These are phyloP conservation scores for Rehmannia glutinosa DNA, from an alignment of 257 asterid species.

Conservation along the genomic window DNA sequence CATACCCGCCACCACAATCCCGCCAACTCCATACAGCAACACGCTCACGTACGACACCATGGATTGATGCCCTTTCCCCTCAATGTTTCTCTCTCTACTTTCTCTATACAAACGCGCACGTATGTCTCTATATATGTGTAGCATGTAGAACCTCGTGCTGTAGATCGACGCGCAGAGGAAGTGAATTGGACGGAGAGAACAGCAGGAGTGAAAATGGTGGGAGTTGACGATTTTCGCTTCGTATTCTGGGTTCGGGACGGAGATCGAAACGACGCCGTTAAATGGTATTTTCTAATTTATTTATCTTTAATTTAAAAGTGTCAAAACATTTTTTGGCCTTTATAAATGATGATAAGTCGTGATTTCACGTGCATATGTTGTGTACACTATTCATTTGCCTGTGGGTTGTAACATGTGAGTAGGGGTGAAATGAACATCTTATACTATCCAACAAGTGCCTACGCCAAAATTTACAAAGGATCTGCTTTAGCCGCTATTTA, in stretches of 20 bases:
- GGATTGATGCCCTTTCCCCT: constrained; percentile 20
- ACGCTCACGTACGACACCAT: constrained; percentile 81
- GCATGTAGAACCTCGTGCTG: constrained; percentile 8
- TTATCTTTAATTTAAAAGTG: too few species aligned
- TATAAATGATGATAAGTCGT: too few species aligned
- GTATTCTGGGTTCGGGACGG: background rate
- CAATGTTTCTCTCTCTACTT: constrained; percentile 16
- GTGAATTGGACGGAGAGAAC: constrained; percentile 8
- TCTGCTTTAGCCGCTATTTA: too few species aligned
- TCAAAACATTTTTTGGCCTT: too few species aligned
- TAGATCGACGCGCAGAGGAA: constrained; percentile 13
- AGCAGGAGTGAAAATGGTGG: background rate
- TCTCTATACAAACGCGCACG: background rate
- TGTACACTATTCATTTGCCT: too few species aligned
- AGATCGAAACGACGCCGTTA: constrained; percentile 12
- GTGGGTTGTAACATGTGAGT: too few species aligned
- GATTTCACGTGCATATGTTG: too few species aligned
- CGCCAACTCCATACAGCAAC: constrained; percentile 80
- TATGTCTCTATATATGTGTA: background rate
- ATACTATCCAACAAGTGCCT: too few species aligned
- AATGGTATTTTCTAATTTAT: background rate
- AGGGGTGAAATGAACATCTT: too few species aligned
- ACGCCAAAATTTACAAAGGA: too few species aligned
- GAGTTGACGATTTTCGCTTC: background rate
- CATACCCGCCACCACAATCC: constrained; percentile 88